Evolutionary conservation across 2,329 filamentous ascomycete species (phyloP).

Genomic region (Monilinia vaccinii-corymbosi): DNA sequence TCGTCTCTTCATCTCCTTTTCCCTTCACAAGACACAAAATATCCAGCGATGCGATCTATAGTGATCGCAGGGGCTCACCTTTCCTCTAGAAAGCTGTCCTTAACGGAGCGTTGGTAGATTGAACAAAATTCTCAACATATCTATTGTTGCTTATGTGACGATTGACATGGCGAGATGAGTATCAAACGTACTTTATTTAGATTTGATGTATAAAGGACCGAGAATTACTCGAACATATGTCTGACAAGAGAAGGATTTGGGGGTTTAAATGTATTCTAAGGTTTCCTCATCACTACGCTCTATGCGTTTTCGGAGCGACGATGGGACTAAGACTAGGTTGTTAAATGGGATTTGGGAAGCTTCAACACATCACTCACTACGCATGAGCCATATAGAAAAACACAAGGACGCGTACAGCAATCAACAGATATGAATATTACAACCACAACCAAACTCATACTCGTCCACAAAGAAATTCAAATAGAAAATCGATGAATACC

Average conservation of each 20-base stretch:
- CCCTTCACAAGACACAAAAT: conserved; percentile 3
- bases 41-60: conserved; percentile 67
- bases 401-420: not conserved
- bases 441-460: not conserved
- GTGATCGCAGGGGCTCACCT: conserved; percentile 60
- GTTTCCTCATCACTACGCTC: too few relatives aligned
- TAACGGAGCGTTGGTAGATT: conserved; percentile 74
- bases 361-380: not conserved
- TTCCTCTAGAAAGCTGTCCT: conserved; percentile 60
- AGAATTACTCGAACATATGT: conserved; percentile 29
- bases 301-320: too few relatives aligned
- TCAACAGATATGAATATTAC: not conserved
- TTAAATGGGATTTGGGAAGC: too few relatives aligned
- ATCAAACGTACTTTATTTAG: conserved; percentile 30
- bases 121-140: conserved; percentile 17
- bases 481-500: not conserved
- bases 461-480: not conserved
- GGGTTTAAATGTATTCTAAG: too few relatives aligned
- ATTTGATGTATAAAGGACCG: conserved; percentile 28
- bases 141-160: conserved; percentile 10
- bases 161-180: conserved; percentile 17
- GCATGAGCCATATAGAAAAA: not conserved
- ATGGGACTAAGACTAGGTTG: too few relatives aligned
- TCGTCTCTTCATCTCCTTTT: not conserved
- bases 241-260: not conserved